Conservation (phyloP, 163 green algal genomes). For the Chloroidium sp. region DNA sequence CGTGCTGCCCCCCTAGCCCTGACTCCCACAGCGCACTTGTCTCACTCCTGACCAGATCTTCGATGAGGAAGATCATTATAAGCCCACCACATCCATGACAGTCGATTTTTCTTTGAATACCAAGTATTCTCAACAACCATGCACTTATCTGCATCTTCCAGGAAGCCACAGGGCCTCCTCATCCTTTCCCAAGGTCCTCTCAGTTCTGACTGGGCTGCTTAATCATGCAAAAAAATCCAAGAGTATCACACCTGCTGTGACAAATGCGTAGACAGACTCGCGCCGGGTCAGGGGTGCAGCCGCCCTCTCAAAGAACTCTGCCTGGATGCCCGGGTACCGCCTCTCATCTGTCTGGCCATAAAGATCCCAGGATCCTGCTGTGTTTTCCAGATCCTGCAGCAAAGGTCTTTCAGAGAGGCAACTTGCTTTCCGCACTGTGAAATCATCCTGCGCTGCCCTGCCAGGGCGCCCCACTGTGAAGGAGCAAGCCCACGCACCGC, state of each 20-base stretch:
- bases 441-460: background rate
- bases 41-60: no score
- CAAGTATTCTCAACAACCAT: background rate
- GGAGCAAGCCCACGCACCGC: no score
- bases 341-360: conserved; percentile 81
- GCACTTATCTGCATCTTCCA: conserved; percentile 12
- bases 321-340: conserved; percentile 71
- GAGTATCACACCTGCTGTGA: conserved; percentile 33
- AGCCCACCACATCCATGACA: background rate
- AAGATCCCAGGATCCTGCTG: conserved; percentile 84
- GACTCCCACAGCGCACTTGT: no score
- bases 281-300: conserved; percentile 59
- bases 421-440: background rate
- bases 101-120: background rate
- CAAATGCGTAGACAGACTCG: conserved; percentile 66
- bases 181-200: no score
- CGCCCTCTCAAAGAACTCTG: conserved; percentile 81
- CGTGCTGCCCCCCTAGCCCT: no score
- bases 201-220: background rate
- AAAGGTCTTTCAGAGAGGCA: background rate
- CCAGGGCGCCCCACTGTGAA: background rate
- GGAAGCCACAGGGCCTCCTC: background rate
- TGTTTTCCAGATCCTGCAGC: conserved; percentile 85
- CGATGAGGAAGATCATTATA: no score
- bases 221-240: background rate